Percentiles rank a stretch among this genome's conserved stretches.
Evolutionary conservation across 2,329 filamentous ascomycete species (phyloP).

Genomic region (Teratosphaeria gauchensis): DNA sequence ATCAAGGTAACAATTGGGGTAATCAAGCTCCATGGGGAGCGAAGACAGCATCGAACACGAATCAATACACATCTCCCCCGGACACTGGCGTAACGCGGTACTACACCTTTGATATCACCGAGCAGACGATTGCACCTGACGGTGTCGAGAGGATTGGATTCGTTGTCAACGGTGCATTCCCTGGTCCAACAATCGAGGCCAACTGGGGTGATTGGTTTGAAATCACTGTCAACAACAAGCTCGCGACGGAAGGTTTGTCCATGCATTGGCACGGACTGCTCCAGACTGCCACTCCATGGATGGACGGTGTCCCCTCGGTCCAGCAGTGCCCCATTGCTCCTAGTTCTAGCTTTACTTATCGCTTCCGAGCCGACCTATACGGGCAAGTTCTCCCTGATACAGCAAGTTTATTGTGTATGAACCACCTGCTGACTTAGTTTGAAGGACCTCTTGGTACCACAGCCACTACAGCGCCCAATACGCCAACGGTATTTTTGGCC

Average conservation of each 20-base stretch:
- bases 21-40: slow-evolving; percentile 16
- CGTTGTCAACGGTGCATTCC: slow-evolving; percentile 26
- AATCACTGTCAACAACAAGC: slow-evolving; percentile 26
- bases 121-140: slow-evolving; percentile 23
- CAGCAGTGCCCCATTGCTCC: slow-evolving; percentile 38
- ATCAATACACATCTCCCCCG: slow-evolving; percentile 19
- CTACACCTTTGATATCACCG: slow-evolving; percentile 25
- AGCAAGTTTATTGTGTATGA: neutral
- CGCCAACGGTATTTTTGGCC: slow-evolving; percentile 32
- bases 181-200: slow-evolving; percentile 26
- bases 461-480: slow-evolving; percentile 34
- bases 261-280: slow-evolving; percentile 45
- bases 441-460: slow-evolving; percentile 26
- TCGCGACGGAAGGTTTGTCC: slow-evolving; percentile 33
- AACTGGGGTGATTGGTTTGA: slow-evolving; percentile 28
- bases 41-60: slow-evolving; percentile 16
- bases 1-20: neutral
- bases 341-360: slow-evolving; percentile 27
- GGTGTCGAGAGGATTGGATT: slow-evolving; percentile 22
- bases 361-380: slow-evolving; percentile 33
- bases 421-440: slow-evolving; percentile 20
- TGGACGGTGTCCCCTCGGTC: slow-evolving; percentile 40
- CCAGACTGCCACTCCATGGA: slow-evolving; percentile 43
- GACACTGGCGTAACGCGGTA: slow-evolving; percentile 25
- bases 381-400: slow-evolving; percentile 18